phyloP scores from a whole-genome alignment of 2,329 filamentous ascomycete species.

The Verticillium nonalfalfae region DNA sequence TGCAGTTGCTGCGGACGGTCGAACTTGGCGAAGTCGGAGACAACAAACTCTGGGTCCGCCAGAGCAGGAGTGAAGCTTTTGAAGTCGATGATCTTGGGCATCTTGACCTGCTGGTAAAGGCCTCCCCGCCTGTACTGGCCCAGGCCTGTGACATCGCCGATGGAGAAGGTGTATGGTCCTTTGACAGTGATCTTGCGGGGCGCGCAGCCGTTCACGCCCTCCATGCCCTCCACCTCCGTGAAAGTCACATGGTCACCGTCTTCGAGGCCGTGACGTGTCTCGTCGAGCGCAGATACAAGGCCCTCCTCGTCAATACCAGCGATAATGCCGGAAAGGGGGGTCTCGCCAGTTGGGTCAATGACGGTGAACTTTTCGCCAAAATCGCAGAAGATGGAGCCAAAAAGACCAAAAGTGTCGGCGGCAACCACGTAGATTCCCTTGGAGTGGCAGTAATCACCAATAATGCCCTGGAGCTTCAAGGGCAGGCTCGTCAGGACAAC shows the following conservation, averaged over 20 bases:
- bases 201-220: slow-evolving; percentile 72
- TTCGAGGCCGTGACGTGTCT: slow-evolving; percentile 89
- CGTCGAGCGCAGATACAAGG: slow-evolving; percentile 85
- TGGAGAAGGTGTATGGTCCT: slow-evolving; percentile 95
- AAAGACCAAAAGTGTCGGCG: slow-evolving; percentile 86
- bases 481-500: slow-evolving; percentile 84
- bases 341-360: slow-evolving; percentile 85
- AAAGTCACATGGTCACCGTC: slow-evolving; percentile 97
- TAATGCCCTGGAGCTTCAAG: slow-evolving; percentile 71
- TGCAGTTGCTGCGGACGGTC: slow-evolving; percentile 91
- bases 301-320: slow-evolving; percentile 86
- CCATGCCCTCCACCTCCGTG: slow-evolving; percentile 88
- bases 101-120: slow-evolving; percentile 93
- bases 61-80: slow-evolving; percentile 72
- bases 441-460: slow-evolving; percentile 89
- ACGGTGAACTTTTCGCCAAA: slow-evolving; percentile 93
- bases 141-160: slow-evolving; percentile 83
- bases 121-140: slow-evolving; percentile 86
- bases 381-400: slow-evolving; percentile 94
- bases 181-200: slow-evolving; percentile 91
- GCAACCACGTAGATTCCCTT: slow-evolving; percentile 89
- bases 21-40: slow-evolving; percentile 97
- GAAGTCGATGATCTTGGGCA: slow-evolving; percentile 91
- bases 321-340: slow-evolving; percentile 79
- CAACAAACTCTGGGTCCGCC: slow-evolving; percentile 80